Base-by-base conservation (phyloP, 768 basidiomycete genomes). In the Boletus pseudo-olivaceus region DNA sequence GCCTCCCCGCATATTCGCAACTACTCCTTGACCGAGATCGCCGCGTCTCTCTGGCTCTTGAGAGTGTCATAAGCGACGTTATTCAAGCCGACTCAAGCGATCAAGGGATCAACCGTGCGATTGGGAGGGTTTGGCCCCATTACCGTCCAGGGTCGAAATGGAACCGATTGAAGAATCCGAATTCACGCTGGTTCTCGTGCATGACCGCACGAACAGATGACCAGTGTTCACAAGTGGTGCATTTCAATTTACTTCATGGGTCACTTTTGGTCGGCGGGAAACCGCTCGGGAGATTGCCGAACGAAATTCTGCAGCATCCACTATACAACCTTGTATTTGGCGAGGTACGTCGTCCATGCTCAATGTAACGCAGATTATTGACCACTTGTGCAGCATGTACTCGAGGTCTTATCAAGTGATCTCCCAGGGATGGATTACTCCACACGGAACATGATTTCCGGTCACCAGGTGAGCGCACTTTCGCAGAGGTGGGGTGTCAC, bases 1-100 rank as follows among this genome's bases (percentile, higher is more conserved):
- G 5, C 15, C 52, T 65, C 1, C 4, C 61, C 1, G 2, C 26
- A 8, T 45, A 49, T 49, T 65, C 58, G 0, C 54, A 41, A 10
- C 29, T 60, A 12, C 59, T 72, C 27, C 54, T 70, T 15, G 63
- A 67, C n/a, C 64, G 73, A 11, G 66, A 76, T 41, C 51, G 62
- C 17, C 65, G 71, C 14, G 49, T 72, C 27, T 63, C 73, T 6
- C 51, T 67, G 23, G 46, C 26, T 7, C 37, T 76, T 5, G 62
- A 69, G 51, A 23, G 39, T 5, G 15, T 50, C 12, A 5, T 66
- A 8, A 40, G 40, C 2, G 30, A 42, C 23, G 17, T 48, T 17
- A 55, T 61, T 15, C 49, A 46, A 20, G 47, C 53, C 2, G 55
- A 49, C 27, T 6, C 8, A 1, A 19, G 27, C 1, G 37, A 56